A percentile compares a stretch with the other conserved stretches of the same genome.
phyloP scores from a whole-genome alignment of 106 monocot species.

The Acanthochlamys bracteata region DNA sequence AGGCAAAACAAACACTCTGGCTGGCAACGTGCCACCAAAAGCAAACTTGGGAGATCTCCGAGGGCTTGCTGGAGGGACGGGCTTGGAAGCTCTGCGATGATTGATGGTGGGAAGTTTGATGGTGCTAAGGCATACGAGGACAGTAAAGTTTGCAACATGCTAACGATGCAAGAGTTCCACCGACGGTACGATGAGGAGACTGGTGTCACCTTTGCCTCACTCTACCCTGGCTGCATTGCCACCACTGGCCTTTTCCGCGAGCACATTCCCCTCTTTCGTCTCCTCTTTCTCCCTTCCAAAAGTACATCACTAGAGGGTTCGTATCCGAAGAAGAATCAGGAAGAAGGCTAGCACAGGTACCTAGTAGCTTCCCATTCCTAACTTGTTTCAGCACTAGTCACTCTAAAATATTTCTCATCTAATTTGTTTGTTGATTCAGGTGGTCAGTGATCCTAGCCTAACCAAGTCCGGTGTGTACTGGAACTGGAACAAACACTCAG shows the following conservation, averaged over 20 bases:
- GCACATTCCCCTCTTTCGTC: conserved; percentile 74
- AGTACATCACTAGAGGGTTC: conserved; percentile 85
- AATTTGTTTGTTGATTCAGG: conserved; percentile 23
- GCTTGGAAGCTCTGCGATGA: background rate
- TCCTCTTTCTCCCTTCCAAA: conserved; percentile 95
- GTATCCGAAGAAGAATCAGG: conserved; percentile 89
- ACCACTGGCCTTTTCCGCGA: conserved; percentile 71
- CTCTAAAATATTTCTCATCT: background rate
- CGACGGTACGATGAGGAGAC: background rate
- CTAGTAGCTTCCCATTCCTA: too few relatives aligned
- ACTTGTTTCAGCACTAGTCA: background rate
- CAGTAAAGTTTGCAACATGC: background rate
- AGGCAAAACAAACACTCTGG: conserved; percentile 1
- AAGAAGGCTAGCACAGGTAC: conserved; percentile 84
- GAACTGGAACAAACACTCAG: conserved; percentile 90
- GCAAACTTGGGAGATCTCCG: background rate
- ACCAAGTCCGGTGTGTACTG: conserved; percentile 89
- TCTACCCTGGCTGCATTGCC: conserved; percentile 5
- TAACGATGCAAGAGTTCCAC: conserved; percentile 1
- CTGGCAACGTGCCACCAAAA: background rate
- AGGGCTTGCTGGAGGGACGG: background rate
- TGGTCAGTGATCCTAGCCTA: conserved; percentile 72
- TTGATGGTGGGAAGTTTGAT: background rate
- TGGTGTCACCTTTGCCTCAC: background rate
- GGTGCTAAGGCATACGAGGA: conserved; percentile 1